Evolutionary conservation across 306 rosid species (phyloP), one percentile per base, ranked within the genome.

Genomic region (Lathyrus aphaca): DNA sequence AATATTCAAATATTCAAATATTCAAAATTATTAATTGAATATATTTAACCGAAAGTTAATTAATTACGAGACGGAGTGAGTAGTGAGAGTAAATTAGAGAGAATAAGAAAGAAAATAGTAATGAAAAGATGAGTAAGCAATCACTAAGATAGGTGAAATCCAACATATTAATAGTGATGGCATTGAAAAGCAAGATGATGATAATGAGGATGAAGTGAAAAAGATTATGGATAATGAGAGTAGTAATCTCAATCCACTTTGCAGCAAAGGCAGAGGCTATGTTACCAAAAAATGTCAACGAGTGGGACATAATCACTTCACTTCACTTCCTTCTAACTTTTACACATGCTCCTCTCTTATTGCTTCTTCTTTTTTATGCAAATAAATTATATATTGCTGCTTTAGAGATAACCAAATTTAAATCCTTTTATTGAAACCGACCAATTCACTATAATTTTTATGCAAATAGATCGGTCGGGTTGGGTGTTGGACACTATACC

Each of bases 281-380:
- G 23, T 6, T 14, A 10, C 8, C 5, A 8, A 17, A 29, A n/a
- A 0, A 72, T 74, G 89, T 86, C 96, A 89, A 89, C 89, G 73
- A 42, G 0, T 64, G 78, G 91, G 87, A 30, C 81, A 83, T n/a
- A 21, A n/a, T n/a, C n/a, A n/a, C n/a, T n/a, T n/a, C n/a, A 13
- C 79, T 51, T 65, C 46, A 6, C 25, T 42, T 67, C 12, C 50
- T 13, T 69, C 75, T 60, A 45, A 65, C 51, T 42, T 62, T 78
- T 71, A 46, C 55, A 19, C 15, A 14, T 9, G 57, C 39, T 7
- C 8, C 10, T 35, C 10, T 35, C 39, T 35, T 35, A 35, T 35
- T 35, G 39, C 39, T 7, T 35, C 39, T 35, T 35, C 39, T 35
- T 35, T 30, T 35, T 35, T 35, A 35, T 30, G 35, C 35, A 30